phyloP scores from a whole-genome alignment of 495 filamentous ascomycete genomes.

The Penicillium psychrofluorescens region DNA sequence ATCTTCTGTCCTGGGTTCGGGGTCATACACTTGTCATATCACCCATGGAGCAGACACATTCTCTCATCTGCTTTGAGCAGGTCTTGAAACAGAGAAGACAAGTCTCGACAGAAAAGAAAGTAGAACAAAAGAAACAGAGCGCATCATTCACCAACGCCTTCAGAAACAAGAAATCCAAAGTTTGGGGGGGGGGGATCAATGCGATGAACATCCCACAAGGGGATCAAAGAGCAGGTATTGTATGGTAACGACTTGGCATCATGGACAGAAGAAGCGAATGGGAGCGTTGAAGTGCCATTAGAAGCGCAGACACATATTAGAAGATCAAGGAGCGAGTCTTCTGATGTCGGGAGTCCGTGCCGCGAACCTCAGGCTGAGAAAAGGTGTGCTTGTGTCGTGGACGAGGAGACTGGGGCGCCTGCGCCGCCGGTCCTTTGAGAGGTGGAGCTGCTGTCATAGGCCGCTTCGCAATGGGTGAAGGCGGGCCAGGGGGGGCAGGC shows the following conservation, averaged over 20 bases:
- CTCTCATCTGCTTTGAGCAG: conserved; percentile 1
- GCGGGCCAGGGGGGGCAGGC: conserved; percentile 6
- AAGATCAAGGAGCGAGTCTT: conserved; percentile 42
- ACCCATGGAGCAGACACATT: conserved; percentile 6
- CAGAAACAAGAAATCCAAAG: conserved; percentile 2
- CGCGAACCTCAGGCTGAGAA: conserved; percentile 36
- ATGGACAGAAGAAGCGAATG: conserved; percentile 23
- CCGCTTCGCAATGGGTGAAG: conserved; percentile 17
- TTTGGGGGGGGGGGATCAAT: conserved; percentile 1
- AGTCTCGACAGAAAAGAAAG: conserved; percentile 6
- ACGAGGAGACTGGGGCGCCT: conserved; percentile 18
- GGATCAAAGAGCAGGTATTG: conserved; percentile 4
- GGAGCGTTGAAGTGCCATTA: neutral
- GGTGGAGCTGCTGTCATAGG: conserved; percentile 15
- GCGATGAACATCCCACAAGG: conserved; percentile 1
- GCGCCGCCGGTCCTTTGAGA: conserved; percentile 21
- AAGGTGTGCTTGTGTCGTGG: conserved; percentile 36
- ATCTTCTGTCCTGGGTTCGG: conserved; percentile 16
- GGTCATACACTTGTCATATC: conserved; percentile 19
- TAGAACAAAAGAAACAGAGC: conserved; percentile 6
- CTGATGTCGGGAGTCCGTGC: conserved; percentile 32
- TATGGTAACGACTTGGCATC: conserved; percentile 25
- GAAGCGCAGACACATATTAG: conserved; percentile 7
- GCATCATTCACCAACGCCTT: conserved; percentile 23
- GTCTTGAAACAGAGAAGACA: conserved; percentile 4